Percentiles rank a stretch among this genome's conserved stretches.
phyloP scores from a whole-genome alignment of 495 filamentous ascomycete species.

The Aspergillus bertholletiae region DNA sequence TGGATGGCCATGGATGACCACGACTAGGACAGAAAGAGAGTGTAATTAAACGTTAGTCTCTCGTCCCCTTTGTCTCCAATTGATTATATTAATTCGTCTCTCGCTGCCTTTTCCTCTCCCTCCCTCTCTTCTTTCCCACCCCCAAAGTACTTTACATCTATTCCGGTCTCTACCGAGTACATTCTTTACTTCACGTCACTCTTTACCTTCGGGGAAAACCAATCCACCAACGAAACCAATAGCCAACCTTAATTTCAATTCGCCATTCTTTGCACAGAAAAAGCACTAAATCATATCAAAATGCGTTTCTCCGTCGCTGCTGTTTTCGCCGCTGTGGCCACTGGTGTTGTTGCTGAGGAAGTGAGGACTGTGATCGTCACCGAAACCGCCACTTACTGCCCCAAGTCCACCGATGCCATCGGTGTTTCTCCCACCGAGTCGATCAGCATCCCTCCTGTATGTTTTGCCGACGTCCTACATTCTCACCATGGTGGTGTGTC shows the following conservation, averaged over 20 bases:
- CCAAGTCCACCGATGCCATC: constrained; percentile 55
- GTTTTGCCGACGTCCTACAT: too few relatives aligned
- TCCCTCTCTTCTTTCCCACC: constrained; percentile 9
- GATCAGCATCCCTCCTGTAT: constrained; percentile 74
- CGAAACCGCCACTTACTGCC: constrained; percentile 83
- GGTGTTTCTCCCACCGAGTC: constrained; percentile 66
- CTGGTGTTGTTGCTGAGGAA: constrained; percentile 53
- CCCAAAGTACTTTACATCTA: background rate
- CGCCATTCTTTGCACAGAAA: background rate
- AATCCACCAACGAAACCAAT: background rate
- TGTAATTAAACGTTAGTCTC: too few relatives aligned
- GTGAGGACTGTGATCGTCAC: constrained; percentile 74
- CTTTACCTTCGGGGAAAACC: constrained; percentile 8
- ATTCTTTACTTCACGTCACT: constrained; percentile 44
- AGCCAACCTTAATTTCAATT: constrained; percentile 19
- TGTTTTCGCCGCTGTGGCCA: constrained; percentile 60
- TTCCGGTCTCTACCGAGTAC: constrained; percentile 47
- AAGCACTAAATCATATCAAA: constrained; percentile 46
- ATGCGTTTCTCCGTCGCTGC: constrained; percentile 89
- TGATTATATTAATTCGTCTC: constrained; percentile 3
- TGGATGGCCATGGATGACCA: too few relatives aligned
- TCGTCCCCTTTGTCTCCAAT: constrained; percentile 16
- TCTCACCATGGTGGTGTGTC: too few relatives aligned
- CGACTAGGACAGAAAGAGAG: too few relatives aligned
- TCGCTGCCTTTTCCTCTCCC: constrained; percentile 4